These are phyloP conservation scores for Aspergillus sclerotioniger DNA, from an alignment of 495 filamentous ascomycete species.

Conservation along the genomic window DNA sequence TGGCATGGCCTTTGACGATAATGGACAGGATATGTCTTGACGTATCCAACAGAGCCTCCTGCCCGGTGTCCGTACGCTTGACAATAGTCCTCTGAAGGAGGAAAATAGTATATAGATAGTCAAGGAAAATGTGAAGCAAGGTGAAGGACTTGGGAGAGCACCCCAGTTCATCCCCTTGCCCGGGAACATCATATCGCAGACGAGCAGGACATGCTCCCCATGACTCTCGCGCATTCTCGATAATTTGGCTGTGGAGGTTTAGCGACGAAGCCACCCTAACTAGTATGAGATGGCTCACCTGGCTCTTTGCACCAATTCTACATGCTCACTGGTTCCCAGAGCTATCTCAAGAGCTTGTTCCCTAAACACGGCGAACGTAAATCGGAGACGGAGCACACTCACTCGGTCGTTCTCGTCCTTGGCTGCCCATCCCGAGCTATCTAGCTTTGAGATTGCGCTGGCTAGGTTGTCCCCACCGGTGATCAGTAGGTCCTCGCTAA, in stretches of 20 bases:
- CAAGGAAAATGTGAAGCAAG: constrained; percentile 43
- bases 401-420: constrained; percentile 35
- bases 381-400: constrained; percentile 48
- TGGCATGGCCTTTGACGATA: constrained; percentile 45
- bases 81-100: constrained; percentile 56
- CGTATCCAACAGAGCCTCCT: constrained; percentile 50
- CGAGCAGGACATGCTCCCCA: constrained; percentile 34
- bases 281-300: constrained; percentile 31
- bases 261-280: not conserved
- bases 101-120: constrained; percentile 57
- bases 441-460: constrained; percentile 42
- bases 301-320: constrained; percentile 44
- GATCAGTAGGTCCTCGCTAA: constrained; percentile 52
- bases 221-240: constrained; percentile 30
- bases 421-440: constrained; percentile 55
- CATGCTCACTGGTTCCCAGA: constrained; percentile 40
- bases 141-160: constrained; percentile 24
- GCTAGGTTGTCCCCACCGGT: constrained; percentile 43
- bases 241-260: constrained; percentile 28
- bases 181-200: constrained; percentile 36
- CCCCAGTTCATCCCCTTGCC: constrained; percentile 28
- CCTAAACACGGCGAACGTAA: constrained; percentile 45
- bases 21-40: constrained; percentile 51
- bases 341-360: constrained; percentile 63
- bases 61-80: constrained; percentile 48